These are phyloP conservation scores for Cnidoscolus chayamansa DNA, from an alignment of 441 rosid species.

Conservation along the genomic window DNA sequence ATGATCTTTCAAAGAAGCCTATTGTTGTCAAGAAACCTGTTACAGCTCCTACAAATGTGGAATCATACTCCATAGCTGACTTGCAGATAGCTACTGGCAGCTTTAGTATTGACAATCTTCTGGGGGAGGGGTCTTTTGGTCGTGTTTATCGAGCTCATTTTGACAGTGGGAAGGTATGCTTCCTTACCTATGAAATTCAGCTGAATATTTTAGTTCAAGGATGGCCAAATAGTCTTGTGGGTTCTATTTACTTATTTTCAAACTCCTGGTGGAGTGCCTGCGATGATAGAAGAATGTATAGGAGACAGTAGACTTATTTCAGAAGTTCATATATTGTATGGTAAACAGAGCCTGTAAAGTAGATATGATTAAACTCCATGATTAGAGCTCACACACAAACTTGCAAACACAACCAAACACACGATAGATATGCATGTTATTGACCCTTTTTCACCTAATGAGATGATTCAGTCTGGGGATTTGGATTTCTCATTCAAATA, in stretches of 20 bases:
- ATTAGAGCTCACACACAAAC: no score
- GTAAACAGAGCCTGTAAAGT: not conserved
- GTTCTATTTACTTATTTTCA: not conserved
- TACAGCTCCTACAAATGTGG: slow-evolving; percentile 60
- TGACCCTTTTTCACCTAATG: not conserved
- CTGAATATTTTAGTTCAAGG: slow-evolving; percentile 7
- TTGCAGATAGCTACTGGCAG: slow-evolving; percentile 93
- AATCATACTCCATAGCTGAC: slow-evolving; percentile 77
- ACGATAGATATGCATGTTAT: no score
- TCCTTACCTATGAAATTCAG: slow-evolving; percentile 11
- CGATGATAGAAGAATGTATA: not conserved
- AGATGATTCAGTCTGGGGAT: not conserved
- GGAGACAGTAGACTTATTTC: not conserved
- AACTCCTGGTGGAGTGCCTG: not conserved
- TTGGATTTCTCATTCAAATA: not conserved
- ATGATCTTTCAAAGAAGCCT: slow-evolving; percentile 60
- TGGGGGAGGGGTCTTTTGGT: slow-evolving; percentile 97
- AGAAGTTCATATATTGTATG: not conserved
- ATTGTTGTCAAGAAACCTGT: slow-evolving; percentile 65
- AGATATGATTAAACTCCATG: no score
- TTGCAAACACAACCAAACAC: no score
- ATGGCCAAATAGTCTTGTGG: not conserved
- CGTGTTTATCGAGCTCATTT: slow-evolving; percentile 95
- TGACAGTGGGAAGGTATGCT: slow-evolving; percentile 75
- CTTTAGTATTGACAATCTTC: slow-evolving; percentile 78